Base-by-base conservation (phyloP, 176 grass and related monocot genomes). In the Avena eriantha region DNA sequence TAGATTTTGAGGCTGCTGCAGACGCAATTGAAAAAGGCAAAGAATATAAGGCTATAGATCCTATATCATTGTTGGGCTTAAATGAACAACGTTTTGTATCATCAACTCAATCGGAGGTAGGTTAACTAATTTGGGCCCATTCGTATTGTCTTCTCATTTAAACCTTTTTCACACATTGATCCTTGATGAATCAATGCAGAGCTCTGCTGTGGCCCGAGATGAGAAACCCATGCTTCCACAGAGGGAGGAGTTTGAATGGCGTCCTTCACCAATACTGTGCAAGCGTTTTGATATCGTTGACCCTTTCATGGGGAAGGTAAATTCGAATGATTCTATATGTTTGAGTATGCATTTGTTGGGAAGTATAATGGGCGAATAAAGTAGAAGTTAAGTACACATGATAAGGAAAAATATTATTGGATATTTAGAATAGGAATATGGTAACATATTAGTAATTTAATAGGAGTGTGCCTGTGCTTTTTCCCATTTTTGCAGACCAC, bases 231-330 rank as follows among this genome's bases (percentile, higher is more conserved):
- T 92, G 35, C 86, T 90, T 83, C 90, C 85, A 78, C 91, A 43
- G 59, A 94, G 93, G 78, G 93, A 93, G 31, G 88, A 94, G 73
- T 96, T 96, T 60, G 90, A 98, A 76, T 94, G 96, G 93, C 80
- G 96, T 45, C 96, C 96, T 60, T 74, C 90, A 67, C 92, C 96
- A 56, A 86, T 98, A 83, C 83, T 98, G 78, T 98, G 96, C 87
- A 98, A 98, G 85, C 92, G 93, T 65, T 98, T 98, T 89, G 96
- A 98, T 87, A 88, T 96, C 14, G 77, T 92, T 53, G 96, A 98
- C 81, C 93, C 96, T 89, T 98, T 91, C 83, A 98, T 98, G 93
- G 93, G 96, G 59, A 96, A 98, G 93, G 93, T 94, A 94, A 89
- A 73, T 65, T 50, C 29, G 5, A 76, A n/a, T 36, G 56, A 31